A percentile compares a stretch with the other conserved stretches of the same genome.
These are phyloP conservation scores for Cordyceps militaris DNA, from an alignment of 2,329 filamentous ascomycete species.

Conservation along the genomic window DNA sequence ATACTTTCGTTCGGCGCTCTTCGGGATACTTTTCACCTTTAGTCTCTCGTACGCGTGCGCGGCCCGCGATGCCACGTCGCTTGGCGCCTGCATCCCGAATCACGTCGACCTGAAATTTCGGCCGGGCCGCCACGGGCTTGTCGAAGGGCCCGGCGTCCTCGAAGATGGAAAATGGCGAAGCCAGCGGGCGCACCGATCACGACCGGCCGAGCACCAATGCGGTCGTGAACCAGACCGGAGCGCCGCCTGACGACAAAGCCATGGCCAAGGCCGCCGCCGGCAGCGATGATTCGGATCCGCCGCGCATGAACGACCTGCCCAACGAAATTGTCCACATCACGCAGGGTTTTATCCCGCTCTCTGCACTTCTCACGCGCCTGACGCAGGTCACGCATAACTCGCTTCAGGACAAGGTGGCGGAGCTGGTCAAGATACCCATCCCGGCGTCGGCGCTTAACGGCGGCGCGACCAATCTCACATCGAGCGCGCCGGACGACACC, in stretches of 20 bases:
- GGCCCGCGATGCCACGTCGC: conserved; percentile 1
- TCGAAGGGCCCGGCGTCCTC: conserved; percentile 44
- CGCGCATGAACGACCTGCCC: conserved; percentile 51
- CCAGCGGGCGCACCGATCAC: conserved; percentile 49
- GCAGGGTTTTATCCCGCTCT: conserved; percentile 68
- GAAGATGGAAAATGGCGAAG: conserved; percentile 48
- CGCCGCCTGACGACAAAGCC: conserved; percentile 26
- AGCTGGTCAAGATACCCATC: conserved; percentile 62
- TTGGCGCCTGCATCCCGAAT: conserved; percentile 1
- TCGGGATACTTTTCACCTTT: neutral
- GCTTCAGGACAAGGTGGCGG: conserved; percentile 61
- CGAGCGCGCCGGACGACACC: conserved; percentile 42
- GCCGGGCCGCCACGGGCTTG: neutral
- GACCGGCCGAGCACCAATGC: conserved; percentile 37
- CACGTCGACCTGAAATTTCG: neutral
- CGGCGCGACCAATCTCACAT: conserved; percentile 34
- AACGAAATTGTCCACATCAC: conserved; percentile 65
- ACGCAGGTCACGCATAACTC: conserved; percentile 79
- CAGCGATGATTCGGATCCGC: conserved; percentile 19
- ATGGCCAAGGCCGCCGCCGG: conserved; percentile 26
- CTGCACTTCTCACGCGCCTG: conserved; percentile 66
- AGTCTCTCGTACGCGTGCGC: neutral
- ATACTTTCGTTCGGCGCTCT: neutral
- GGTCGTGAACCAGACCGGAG: conserved; percentile 30
- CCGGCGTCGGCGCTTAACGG: conserved; percentile 45